Evolutionary conservation across 2,329 filamentous ascomycete species (phyloP).

Genomic region (Dothideomycetes sp.): DNA sequence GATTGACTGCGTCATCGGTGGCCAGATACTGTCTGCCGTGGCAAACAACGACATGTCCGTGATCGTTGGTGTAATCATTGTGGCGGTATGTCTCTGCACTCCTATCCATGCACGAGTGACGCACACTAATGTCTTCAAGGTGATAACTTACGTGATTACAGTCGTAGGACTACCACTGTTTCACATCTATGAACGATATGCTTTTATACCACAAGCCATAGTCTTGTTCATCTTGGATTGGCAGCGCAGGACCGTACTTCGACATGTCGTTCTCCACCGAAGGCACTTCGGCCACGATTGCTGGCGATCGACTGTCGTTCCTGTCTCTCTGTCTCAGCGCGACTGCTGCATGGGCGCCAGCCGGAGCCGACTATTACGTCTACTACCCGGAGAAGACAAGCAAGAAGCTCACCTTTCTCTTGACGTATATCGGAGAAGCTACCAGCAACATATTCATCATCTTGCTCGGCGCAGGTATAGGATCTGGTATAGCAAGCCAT

Average conservation of each 20-base stretch:
- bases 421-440: constrained; percentile 22
- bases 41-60: constrained; percentile 44
- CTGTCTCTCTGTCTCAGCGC: constrained; percentile 25
- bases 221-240: constrained; percentile 26
- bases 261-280: constrained; percentile 19
- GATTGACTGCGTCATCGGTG: constrained; percentile 49
- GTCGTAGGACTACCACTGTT: constrained; percentile 21
- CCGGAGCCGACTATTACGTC: constrained; percentile 30
- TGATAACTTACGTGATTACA: constrained; percentile 10
- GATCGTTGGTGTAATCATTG: constrained; percentile 48
- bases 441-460: constrained; percentile 21
- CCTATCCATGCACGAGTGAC: background rate
- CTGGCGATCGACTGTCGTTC: constrained; percentile 24
- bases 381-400: constrained; percentile 27
- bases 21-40: constrained; percentile 50
- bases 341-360: constrained; percentile 12
- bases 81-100: constrained; percentile 22
- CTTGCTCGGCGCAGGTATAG: constrained; percentile 28
- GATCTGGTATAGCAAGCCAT: constrained; percentile 17
- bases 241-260: constrained; percentile 25
- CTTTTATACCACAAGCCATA: constrained; percentile 27
- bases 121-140: background rate
- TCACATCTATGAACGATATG: constrained; percentile 30
- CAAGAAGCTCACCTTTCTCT: constrained; percentile 22
- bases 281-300: constrained; percentile 15